Percentiles rank a stretch among this genome's conserved stretches.
Evolutionary conservation across 306 rosid genomes (phyloP).

Genomic region (Abrus precatorius): DNA sequence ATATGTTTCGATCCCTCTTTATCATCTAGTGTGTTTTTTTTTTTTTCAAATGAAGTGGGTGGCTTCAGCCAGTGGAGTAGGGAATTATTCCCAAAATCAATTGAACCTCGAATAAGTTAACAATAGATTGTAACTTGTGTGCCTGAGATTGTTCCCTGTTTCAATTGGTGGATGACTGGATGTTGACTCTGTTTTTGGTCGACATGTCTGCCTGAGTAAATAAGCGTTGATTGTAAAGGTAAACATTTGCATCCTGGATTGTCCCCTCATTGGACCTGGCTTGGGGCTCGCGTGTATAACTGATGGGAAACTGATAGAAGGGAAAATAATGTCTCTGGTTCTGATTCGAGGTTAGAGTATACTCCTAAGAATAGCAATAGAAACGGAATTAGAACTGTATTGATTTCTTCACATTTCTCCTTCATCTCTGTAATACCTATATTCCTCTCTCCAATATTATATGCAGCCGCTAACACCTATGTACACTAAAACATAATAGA

Average conservation of each 20-base stretch:
- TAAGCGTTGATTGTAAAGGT: slow-evolving; percentile 19
- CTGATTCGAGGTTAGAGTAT: too few relatives aligned
- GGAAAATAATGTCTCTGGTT: too few relatives aligned
- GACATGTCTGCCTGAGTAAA: not conserved
- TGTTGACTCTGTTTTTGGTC: not conserved
- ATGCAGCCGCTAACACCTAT: too few relatives aligned
- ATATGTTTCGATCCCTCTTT: not conserved
- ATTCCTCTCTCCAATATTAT: too few relatives aligned
- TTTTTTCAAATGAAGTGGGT: not conserved
- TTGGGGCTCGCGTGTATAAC: not conserved
- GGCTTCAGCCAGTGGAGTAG: slow-evolving; percentile 1
- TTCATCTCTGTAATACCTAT: too few relatives aligned
- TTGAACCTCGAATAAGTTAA: slow-evolving; percentile 33
- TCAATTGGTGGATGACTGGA: slow-evolving; percentile 28
- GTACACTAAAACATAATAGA: too few relatives aligned
- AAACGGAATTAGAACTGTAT: too few relatives aligned
- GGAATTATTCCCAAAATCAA: slow-evolving; percentile 15
- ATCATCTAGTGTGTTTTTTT: slow-evolving; percentile 7
- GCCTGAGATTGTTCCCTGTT: not conserved
- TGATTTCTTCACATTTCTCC: too few relatives aligned
- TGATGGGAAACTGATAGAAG: too few relatives aligned
- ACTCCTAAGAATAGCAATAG: too few relatives aligned
- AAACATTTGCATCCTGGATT: slow-evolving; percentile 31
- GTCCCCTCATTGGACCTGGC: not conserved
- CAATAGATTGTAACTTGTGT: not conserved